phyloP scores from a whole-genome alignment of 768 basidiomycete genomes.

The Russula sp. region DNA sequence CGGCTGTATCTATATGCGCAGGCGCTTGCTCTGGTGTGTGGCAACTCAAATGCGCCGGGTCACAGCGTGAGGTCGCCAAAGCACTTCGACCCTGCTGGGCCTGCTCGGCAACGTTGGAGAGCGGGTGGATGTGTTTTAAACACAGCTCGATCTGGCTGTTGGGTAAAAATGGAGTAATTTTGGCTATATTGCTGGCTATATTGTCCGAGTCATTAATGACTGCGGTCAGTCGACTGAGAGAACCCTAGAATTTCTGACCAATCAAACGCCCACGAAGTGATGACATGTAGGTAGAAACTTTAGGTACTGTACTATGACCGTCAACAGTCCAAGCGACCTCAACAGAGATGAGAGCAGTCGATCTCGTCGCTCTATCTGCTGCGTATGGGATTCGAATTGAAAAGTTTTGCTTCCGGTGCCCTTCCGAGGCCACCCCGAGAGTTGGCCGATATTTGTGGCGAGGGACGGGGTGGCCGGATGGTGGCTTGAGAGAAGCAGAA shows the following conservation, averaged over 20 bases:
- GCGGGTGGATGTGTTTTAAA: not conserved
- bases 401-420: not conserved
- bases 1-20: no score
- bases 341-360: not conserved
- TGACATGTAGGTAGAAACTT: not conserved
- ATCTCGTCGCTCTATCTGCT: no score
- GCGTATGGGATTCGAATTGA: no score
- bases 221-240: not conserved
- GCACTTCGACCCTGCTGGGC: not conserved
- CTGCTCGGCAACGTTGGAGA: not conserved
- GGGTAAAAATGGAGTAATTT: not conserved
- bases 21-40: no score
- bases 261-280: no score
- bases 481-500: no score
- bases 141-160: not conserved
- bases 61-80: not conserved
- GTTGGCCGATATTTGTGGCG: no score
- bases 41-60: not conserved
- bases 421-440: slow-evolving; percentile 4
- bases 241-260: not conserved
- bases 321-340: not conserved
- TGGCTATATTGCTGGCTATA: no score
- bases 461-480: no score
- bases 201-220: not conserved
- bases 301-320: not conserved